Percentiles rank a stretch among this genome's conserved stretches.
Conservation (phyloP, 2,329 filamentous ascomycete species). For the Coniochaeta sp. region DNA sequence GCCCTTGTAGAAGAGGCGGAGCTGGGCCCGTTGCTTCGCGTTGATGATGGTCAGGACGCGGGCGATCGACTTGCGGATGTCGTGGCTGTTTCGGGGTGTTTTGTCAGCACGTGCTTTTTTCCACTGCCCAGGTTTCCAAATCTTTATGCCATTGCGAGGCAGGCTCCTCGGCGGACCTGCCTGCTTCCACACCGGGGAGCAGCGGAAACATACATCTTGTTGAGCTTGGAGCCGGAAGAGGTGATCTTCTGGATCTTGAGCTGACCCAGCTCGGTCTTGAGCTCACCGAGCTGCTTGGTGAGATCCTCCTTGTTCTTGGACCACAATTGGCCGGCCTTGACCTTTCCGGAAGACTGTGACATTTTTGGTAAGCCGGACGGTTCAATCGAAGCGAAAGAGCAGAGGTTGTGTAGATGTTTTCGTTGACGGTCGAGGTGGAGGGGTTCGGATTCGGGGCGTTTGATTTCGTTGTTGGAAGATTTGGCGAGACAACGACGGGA, state of each 20-base stretch:
- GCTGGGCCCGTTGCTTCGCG: slow-evolving; percentile 96
- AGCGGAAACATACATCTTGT: slow-evolving; percentile 71
- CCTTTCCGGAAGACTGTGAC: slow-evolving; percentile 55
- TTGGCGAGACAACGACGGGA: not conserved
- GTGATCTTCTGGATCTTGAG: slow-evolving; percentile 98
- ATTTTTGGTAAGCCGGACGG: slow-evolving; percentile 25
- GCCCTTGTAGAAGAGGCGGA: slow-evolving; percentile 99
- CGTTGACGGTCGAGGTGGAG: not conserved
- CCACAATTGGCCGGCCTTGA: slow-evolving; percentile 97
- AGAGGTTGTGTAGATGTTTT: slow-evolving; percentile 13
- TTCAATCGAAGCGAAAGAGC: slow-evolving; percentile 2
- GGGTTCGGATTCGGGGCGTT: not conserved
- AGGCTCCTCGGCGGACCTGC: not conserved
- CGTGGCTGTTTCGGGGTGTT: slow-evolving; percentile 59
- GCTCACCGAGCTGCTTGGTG: slow-evolving; percentile 86
- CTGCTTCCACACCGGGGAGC: slow-evolving; percentile 24
- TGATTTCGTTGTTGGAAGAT: not conserved
- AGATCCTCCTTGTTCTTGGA: slow-evolving; percentile 99
- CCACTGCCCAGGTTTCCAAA: not conserved
- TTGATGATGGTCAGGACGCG: slow-evolving; percentile 99
- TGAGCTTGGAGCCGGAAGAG: slow-evolving; percentile 91
- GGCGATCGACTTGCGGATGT: slow-evolving; percentile 98
- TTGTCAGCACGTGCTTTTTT: slow-evolving; percentile 12
- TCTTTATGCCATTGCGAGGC: not conserved
- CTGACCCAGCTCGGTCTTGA: slow-evolving; percentile 94